These are phyloP conservation scores for Dictyostelium intermedium DNA, from an alignment of 78 protist species.

Conservation along the genomic window DNA sequence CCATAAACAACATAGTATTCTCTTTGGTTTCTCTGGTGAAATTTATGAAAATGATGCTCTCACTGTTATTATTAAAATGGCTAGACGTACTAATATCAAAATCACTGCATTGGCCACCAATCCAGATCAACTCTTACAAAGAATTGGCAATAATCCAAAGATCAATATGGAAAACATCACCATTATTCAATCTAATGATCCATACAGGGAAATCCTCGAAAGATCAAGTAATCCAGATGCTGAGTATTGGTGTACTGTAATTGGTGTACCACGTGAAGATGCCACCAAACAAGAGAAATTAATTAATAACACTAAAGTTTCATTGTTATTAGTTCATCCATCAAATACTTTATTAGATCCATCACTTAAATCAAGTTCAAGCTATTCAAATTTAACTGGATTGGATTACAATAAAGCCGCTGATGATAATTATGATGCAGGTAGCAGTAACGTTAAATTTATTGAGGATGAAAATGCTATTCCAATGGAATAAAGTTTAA, in stretches of 20 bases:
- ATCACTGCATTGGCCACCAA: not conserved
- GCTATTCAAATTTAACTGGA: not conserved
- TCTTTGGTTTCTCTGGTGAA: slow-evolving; percentile 50
- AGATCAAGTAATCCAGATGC: not conserved
- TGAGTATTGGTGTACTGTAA: slow-evolving; percentile 34
- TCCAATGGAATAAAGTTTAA: not conserved
- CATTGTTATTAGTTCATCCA: slow-evolving; percentile 48
- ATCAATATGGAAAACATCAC: not conserved
- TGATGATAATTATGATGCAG: not conserved
- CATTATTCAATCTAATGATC: not conserved
- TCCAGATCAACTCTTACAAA: not conserved
- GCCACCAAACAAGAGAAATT: slow-evolving; percentile 13
- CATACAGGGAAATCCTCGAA: not conserved
- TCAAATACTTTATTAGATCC: not conserved
- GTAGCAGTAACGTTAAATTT: not conserved
- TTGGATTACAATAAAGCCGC: not conserved
- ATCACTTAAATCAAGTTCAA: not conserved
- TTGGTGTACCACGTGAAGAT: slow-evolving; percentile 34
- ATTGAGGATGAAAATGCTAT: not conserved
- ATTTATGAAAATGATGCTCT: slow-evolving; percentile 49
- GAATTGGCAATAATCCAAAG: not conserved
- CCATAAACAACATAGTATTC: slow-evolving; percentile 24
- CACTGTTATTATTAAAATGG: slow-evolving; percentile 34
- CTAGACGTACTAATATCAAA: slow-evolving; percentile 29
- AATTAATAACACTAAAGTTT: not conserved